A percentile compares a stretch with the other conserved stretches of the same genome.
phyloP scores from a whole-genome alignment of 2,329 filamentous ascomycete species.

The Neofusicoccum umdonicola region DNA sequence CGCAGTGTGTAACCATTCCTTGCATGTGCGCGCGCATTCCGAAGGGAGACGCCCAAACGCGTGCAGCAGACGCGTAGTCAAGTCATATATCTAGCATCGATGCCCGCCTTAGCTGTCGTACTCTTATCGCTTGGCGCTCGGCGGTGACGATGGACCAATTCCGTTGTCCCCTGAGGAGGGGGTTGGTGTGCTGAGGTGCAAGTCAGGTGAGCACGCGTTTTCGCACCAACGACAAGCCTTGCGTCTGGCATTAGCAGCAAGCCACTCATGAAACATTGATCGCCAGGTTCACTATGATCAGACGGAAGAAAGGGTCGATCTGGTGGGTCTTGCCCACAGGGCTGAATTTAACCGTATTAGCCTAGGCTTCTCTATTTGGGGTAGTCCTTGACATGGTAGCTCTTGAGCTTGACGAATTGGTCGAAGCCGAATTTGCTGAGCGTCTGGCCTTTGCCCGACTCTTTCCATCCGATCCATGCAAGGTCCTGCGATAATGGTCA shows the following conservation, averaged over 20 bases:
- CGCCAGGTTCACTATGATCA: neutral
- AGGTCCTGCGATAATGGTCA: conserved; percentile 61
- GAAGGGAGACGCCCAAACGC: conserved; percentile 12
- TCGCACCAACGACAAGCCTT: conserved; percentile 18
- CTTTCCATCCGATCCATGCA: conserved; percentile 98
- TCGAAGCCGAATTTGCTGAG: conserved; percentile 89
- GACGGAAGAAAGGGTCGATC: neutral
- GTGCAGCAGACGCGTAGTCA: conserved; percentile 16
- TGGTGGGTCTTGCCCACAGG: conserved; percentile 1
- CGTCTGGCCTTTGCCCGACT: conserved; percentile 88
- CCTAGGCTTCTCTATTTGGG: conserved; percentile 46
- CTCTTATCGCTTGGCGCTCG: conserved; percentile 15
- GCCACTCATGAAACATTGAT: conserved; percentile 4
- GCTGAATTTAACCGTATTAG: conserved; percentile 9
- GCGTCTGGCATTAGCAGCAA: neutral
- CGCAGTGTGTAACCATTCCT: conserved; percentile 19
- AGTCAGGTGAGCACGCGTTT: conserved; percentile 26
- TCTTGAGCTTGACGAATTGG: conserved; percentile 95
- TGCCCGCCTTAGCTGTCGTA: conserved; percentile 8
- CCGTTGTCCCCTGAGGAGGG: conserved; percentile 1
- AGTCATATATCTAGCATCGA: conserved; percentile 12
- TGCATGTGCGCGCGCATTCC: conserved; percentile 24
- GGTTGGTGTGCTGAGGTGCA: neutral
- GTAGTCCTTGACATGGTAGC: conserved; percentile 85
- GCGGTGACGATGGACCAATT: conserved; percentile 11